phyloP scores from a whole-genome alignment of 768 basidiomycete genomes.

The Lentinula sp. region DNA sequence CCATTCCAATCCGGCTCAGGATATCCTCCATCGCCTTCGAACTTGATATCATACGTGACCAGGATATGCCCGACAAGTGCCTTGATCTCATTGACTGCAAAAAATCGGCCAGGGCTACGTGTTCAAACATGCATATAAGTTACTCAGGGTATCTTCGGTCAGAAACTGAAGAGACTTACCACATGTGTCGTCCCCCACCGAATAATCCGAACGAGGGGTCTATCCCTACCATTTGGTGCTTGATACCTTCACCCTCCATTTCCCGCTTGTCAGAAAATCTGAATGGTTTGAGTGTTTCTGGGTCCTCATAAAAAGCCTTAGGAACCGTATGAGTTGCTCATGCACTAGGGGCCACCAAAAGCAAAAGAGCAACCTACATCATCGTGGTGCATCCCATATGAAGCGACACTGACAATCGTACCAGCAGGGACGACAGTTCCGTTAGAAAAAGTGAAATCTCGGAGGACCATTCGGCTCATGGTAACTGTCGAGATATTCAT shows the following conservation, averaged over 20 bases:
- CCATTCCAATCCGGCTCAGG: constrained; percentile 1
- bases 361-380: constrained; percentile 1
- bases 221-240: constrained; percentile 11
- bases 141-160: too few relatives aligned
- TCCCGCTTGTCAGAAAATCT: constrained; percentile 5
- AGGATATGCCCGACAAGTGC: constrained; percentile 8
- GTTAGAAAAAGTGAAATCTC: constrained; percentile 12
- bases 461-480: constrained; percentile 8
- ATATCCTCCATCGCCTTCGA: constrained; percentile 5
- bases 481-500: constrained; percentile 9
- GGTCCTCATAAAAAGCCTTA: constrained; percentile 1
- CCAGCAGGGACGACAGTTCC: constrained; percentile 12
- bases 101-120: constrained; percentile 9
- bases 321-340: neutral
- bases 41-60: constrained; percentile 12
- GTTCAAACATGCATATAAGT: too few relatives aligned
- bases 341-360: too few relatives aligned
- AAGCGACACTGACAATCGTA: constrained; percentile 3
- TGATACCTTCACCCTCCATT: constrained; percentile 1
- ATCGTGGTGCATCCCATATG: constrained; percentile 9
- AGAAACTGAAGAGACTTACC: constrained; percentile 2
- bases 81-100: constrained; percentile 3
- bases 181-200: constrained; percentile 14
- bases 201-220: constrained; percentile 9
- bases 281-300: neutral